Base-by-base conservation (phyloP, 805 yeast species). In the Scheffersomyces coipomensis region DNA sequence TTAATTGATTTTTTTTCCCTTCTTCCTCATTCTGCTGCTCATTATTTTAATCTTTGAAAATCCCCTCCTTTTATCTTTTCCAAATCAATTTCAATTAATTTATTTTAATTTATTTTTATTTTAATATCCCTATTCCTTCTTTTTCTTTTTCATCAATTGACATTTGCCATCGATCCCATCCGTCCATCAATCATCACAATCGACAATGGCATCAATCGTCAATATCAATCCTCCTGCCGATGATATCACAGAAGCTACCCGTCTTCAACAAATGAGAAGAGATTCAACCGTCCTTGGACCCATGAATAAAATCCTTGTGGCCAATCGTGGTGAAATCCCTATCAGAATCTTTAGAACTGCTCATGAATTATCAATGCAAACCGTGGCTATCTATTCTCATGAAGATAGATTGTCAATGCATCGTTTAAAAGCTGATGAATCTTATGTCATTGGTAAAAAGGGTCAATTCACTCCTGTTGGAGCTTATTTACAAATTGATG, bases 391-490 rank as follows among this genome's bases (percentile, higher is more conserved):
- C 58, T 91, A 89, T 66, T 89, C 97, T 25, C 95, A 91, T 62
- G 97, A 93, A 68, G 99, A 91, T 64, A 75, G 96, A 46, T 74
- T 91, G 55, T 85, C 96, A 10, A 88, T 89, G 90, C 98, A 93
- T 70, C 76, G 97, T 56, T 73, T 91, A 60, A 93, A 88, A 68
- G 93, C 96, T 11, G 96, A 88, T 60, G 96, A 88, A 68, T 86
- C 95, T 25, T 91, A 90, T 56, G 93, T 82, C 44, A 86, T 91
- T 57, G 99, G 98, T 40, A 79, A 78, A 48, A 79, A 81, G 55
- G 96, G 96, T 51, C 85, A 91, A 67, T 91, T 55, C 66, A 81
- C 96, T 5, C 99, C 99, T 0, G 98, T 93, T 33, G 95, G 88
- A 61, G 98, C 98, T 7, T 91, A 91, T 62, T 72, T 91, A 57